Base-by-base conservation (phyloP, 2,329 filamentous ascomycete genomes). In the Pseudophaeomoniella oleicola region DNA sequence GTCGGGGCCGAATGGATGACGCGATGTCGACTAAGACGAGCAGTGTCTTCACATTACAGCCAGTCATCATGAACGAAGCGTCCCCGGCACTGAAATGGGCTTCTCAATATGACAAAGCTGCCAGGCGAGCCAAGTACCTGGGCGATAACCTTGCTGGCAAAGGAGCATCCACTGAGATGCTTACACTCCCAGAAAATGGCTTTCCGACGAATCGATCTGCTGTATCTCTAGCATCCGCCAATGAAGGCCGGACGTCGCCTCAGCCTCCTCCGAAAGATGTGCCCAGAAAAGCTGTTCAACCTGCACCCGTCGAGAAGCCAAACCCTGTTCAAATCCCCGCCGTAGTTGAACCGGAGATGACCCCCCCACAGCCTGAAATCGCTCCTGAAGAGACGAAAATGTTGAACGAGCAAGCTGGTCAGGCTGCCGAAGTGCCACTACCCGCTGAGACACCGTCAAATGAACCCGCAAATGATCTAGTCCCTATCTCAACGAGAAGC, bases 41-140 rank as follows among this genome's bases (percentile, higher is more conserved):
- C 56, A 98, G 90, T 46, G 73, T 93, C 38, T 71, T 94, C 51
- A 94, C 86, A 3, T 64, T 96, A 33, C 87, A 94, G 53, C 81
- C 86, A 1, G 72, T 77, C 37, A 80, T 96, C 42, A 69, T 87
- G 50, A 85, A 70, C 37, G 90, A 94, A 55, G 88, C 87, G 13
- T 90, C 82, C 5, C 82, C 86, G 16, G 90, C 90, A 1, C 80
- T 98, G 78, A 93, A 94, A 57, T 98, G 90, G 90, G 85, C 88
- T 19, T 88, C 71, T 57, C 86, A 86, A 50, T 96, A 94, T 54
- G 90, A 96, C 59, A 92, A 90, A 59, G 78, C 90, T 50, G 69
- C 79, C 5, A 79, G 93, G 43, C 78, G 86, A 37, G 77, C 84
- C 44, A 77, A 83, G n/a, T 96, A 96, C 57, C 67, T 96, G 36